These are phyloP conservation scores for Bondarzewia mesenterica DNA, from an alignment of 1,284 basidiomycete species.

Conservation along the genomic window DNA sequence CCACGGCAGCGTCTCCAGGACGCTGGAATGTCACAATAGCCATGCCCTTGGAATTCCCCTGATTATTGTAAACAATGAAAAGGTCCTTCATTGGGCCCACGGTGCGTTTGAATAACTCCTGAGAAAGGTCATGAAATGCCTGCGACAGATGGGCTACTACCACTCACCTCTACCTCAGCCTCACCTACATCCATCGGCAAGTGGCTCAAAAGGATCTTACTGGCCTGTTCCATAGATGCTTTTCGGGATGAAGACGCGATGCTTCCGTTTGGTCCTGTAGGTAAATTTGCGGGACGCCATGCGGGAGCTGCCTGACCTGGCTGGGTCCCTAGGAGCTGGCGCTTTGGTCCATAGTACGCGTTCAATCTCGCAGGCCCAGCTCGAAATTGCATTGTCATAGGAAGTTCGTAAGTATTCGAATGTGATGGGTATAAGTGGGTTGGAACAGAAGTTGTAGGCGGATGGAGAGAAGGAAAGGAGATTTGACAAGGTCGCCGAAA, in stretches of 20 bases:
- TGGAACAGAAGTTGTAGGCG: no score
- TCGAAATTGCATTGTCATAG: slow-evolving; percentile 10
- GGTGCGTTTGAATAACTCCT: slow-evolving; percentile 70
- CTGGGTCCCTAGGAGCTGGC: slow-evolving; percentile 46
- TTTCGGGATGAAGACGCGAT: slow-evolving; percentile 18
- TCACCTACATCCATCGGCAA: slow-evolving; percentile 65
- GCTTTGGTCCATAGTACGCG: slow-evolving; percentile 47
- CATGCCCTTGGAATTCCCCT: slow-evolving; percentile 68
- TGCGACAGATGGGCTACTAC: neutral
- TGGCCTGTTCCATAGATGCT: slow-evolving; percentile 30
- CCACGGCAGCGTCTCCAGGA: slow-evolving; percentile 48
- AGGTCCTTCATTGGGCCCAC: slow-evolving; percentile 63
- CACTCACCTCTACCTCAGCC: slow-evolving; percentile 58
- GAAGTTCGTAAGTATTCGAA: no score
- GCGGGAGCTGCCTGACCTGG: slow-evolving; percentile 48
- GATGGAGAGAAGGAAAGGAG: no score
- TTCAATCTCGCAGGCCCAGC: slow-evolving; percentile 27
- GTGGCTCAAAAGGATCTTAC: slow-evolving; percentile 62
- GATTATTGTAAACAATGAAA: slow-evolving; percentile 64
- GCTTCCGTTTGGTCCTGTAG: slow-evolving; percentile 15
- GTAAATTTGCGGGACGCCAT: slow-evolving; percentile 33
- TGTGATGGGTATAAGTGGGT: no score
- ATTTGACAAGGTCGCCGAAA: no score
- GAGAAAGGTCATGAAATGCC: slow-evolving; percentile 4
- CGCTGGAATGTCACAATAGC: slow-evolving; percentile 60